Evolutionary conservation across 2,329 filamentous ascomycete species (phyloP).

Genomic region (Penicillium corylophilum): DNA sequence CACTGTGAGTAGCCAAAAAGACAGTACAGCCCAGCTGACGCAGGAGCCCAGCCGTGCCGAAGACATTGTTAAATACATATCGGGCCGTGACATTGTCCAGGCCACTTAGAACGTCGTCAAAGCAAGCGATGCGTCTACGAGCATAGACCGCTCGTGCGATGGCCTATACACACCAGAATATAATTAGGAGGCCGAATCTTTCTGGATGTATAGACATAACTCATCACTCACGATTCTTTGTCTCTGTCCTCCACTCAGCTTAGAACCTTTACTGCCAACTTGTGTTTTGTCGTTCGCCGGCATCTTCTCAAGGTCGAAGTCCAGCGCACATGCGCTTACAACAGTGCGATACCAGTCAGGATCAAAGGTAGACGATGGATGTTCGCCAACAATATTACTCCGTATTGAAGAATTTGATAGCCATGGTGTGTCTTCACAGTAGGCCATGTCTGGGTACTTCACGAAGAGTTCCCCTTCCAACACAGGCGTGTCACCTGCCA

Average conservation of each 20-base stretch:
- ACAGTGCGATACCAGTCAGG: conserved; percentile 15
- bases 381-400: conserved; percentile 29
- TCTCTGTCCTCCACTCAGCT: conserved; percentile 48
- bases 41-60: conserved; percentile 45
- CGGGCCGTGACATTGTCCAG: conserved; percentile 43
- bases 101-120: conserved; percentile 45
- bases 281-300: conserved; percentile 32
- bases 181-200: background rate
- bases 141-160: background rate
- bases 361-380: conserved; percentile 9
- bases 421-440: conserved; percentile 30
- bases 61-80: conserved; percentile 39
- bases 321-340: conserved; percentile 23
- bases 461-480: conserved; percentile 14
- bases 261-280: conserved; percentile 45
- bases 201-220: background rate
- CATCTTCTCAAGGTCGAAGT: conserved; percentile 29
- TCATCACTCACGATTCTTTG: conserved; percentile 36
- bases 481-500: conserved; percentile 32
- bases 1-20: conserved; percentile 46
- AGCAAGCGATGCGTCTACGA: conserved; percentile 20
- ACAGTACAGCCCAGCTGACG: conserved; percentile 40
- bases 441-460: conserved; percentile 21
- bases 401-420: conserved; percentile 28
- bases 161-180: background rate